These are phyloP conservation scores for Trichocladium antarcticum DNA, from an alignment of 495 filamentous ascomycete species.

Conservation along the genomic window DNA sequence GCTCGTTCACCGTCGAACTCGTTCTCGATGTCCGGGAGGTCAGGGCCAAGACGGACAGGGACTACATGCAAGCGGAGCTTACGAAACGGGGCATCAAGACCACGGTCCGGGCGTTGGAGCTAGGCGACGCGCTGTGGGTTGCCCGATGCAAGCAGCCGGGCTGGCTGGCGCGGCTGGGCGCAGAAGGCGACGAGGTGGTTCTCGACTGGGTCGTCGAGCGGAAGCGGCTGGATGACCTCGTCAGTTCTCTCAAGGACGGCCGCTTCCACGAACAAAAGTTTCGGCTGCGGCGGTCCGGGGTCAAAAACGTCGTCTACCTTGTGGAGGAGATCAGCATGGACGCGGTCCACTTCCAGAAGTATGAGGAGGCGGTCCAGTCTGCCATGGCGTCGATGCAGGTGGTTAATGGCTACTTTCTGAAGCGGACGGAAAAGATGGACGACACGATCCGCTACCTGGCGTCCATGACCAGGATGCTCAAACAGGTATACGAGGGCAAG, in stretches of 20 bases:
- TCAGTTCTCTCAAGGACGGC: slow-evolving; percentile 70
- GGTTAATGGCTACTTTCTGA: slow-evolving; percentile 73
- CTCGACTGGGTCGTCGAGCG: slow-evolving; percentile 76
- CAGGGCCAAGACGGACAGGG: slow-evolving; percentile 61
- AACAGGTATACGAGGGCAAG: slow-evolving; percentile 50
- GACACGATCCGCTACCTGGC: slow-evolving; percentile 72
- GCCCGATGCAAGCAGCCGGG: slow-evolving; percentile 54
- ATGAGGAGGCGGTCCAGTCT: slow-evolving; percentile 55
- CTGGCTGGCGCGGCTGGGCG: slow-evolving; percentile 44
- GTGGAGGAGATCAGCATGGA: slow-evolving; percentile 60
- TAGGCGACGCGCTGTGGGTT: slow-evolving; percentile 75
- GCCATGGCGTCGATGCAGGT: slow-evolving; percentile 75
- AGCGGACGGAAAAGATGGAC: slow-evolving; percentile 63
- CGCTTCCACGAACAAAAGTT: slow-evolving; percentile 84
- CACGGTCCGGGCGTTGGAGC: slow-evolving; percentile 54
- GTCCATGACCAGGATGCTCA: slow-evolving; percentile 59
- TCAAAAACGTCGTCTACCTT: slow-evolving; percentile 70
- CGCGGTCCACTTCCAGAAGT: slow-evolving; percentile 36
- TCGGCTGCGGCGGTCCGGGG: slow-evolving; percentile 56
- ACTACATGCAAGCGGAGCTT: slow-evolving; percentile 67
- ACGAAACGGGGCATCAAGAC: slow-evolving; percentile 52
- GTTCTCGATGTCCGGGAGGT: slow-evolving; percentile 71
- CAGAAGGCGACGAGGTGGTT: slow-evolving; percentile 65
- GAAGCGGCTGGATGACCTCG: slow-evolving; percentile 71
- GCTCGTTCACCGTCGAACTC: slow-evolving; percentile 60